These are phyloP conservation scores for Ogataea neopini DNA, from an alignment of 805 yeast genomes.

Conservation along the genomic window DNA sequence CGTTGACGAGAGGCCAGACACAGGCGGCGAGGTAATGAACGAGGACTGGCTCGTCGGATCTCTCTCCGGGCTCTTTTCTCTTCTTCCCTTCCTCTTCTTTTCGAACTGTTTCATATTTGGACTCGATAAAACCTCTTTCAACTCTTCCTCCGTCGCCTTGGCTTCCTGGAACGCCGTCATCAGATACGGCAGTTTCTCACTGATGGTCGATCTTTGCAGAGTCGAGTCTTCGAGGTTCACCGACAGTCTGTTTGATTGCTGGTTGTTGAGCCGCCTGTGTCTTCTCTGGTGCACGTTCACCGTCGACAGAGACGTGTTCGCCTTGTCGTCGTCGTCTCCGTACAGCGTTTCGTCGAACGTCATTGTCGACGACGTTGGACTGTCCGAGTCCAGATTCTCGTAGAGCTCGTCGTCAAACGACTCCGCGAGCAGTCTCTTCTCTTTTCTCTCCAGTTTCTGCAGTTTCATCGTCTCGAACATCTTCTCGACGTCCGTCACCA, in stretches of 20 bases:
- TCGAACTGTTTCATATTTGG: conserved; percentile 8
- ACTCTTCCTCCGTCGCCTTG: conserved; percentile 55
- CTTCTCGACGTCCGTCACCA: conserved; percentile 68
- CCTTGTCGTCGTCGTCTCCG: conserved; percentile 15
- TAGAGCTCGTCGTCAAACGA: conserved; percentile 6
- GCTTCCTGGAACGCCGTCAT: conserved; percentile 69
- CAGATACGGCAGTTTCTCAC: conserved; percentile 66
- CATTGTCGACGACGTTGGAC: conserved; percentile 14
- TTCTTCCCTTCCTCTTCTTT: neutral
- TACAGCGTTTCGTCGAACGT: conserved; percentile 16
- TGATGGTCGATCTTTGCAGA: conserved; percentile 52
- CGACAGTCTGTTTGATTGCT: conserved; percentile 7
- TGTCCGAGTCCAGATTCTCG: conserved; percentile 9
- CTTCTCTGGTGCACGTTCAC: conserved; percentile 22
- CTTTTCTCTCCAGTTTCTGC: conserved; percentile 18
- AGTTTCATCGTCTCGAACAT: conserved; percentile 62
- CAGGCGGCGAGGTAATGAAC: conserved; percentile 1
- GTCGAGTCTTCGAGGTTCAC: conserved; percentile 31
- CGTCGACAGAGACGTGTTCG: conserved; percentile 17
- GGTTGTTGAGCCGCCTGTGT: conserved; percentile 13
- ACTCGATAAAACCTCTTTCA: conserved; percentile 25
- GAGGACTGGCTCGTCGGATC: too few relatives aligned
- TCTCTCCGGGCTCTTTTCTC: conserved; percentile 1
- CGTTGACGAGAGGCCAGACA: conserved; percentile 4
- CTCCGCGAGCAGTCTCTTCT: conserved; percentile 9